Conservation (phyloP, 2,329 filamentous ascomycete genomes). For the Ilyonectria mors-panacis region DNA sequence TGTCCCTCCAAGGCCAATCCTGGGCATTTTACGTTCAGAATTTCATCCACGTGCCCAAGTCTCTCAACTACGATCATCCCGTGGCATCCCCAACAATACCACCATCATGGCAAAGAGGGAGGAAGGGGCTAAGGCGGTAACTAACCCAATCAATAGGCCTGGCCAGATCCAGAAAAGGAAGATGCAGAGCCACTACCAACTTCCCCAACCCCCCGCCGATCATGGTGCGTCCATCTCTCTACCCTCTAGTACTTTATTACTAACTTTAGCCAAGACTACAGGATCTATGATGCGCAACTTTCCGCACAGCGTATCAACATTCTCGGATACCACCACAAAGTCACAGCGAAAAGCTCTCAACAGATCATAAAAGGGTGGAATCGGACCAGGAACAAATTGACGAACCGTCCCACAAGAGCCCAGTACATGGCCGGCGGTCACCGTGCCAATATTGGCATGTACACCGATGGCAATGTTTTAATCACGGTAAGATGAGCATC, state of each 20-base stretch:
- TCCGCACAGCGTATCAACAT: neutral
- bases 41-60: neutral
- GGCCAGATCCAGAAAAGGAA: neutral
- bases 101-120: constrained; percentile 17
- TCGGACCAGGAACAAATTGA: neutral
- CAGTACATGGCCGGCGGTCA: neutral
- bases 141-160: neutral
- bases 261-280: neutral
- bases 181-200: constrained; percentile 2
- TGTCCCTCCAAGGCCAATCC: neutral
- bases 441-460: constrained; percentile 16
- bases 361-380: constrained; percentile 3
- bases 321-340: neutral
- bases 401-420: constrained; percentile 4
- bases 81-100: neutral
- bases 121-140: neutral
- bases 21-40: neutral
- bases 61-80: neutral
- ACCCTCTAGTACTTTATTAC: neutral
- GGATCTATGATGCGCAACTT: constrained; percentile 6
- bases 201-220: neutral
- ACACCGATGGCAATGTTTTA: constrained; percentile 8
- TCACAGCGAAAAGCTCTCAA: neutral
- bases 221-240: neutral
- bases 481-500: neutral